Percentiles rank a stretch among this genome's conserved stretches.
These are phyloP conservation scores for Amoebophrya sp. DNA, from an alignment of 169 alveolate genomes.

Conservation along the genomic window DNA sequence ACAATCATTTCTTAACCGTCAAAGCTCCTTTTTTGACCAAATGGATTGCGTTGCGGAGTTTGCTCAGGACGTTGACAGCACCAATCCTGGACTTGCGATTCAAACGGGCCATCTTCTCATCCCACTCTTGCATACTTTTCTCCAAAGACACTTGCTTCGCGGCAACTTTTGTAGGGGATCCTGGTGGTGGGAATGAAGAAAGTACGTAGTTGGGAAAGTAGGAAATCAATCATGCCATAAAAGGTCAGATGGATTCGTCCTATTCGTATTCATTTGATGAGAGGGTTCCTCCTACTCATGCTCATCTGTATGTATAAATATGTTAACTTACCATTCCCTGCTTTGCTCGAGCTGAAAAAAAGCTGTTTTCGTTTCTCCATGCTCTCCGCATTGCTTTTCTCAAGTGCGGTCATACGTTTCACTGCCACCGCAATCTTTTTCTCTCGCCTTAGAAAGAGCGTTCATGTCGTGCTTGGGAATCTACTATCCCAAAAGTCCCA, in stretches of 20 bases:
- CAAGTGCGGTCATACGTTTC: background rate
- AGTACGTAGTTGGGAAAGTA: too few species aligned
- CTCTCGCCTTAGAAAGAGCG: too few species aligned
- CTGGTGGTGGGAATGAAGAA: too few species aligned
- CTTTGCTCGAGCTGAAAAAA: too few species aligned
- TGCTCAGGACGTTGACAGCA: background rate
- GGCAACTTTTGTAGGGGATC: background rate
- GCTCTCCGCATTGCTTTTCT: background rate
- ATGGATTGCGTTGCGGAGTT: conserved; percentile 18
- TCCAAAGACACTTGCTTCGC: background rate
- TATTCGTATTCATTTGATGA: background rate
- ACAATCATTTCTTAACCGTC: too few species aligned
- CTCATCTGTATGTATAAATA: too few species aligned
- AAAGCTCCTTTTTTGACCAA: background rate
- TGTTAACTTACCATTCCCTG: too few species aligned
- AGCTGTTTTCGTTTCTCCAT: background rate
- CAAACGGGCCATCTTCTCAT: background rate
- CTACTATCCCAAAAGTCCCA: too few species aligned
- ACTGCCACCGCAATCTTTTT: background rate
- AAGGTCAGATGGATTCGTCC: background rate
- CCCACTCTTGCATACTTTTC: background rate
- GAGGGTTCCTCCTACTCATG: background rate
- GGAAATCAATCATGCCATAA: too few species aligned
- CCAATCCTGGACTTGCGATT: background rate
- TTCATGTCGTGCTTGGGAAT: too few species aligned